These are phyloP conservation scores for Fusarium chuoi DNA, from an alignment of 2,329 filamentous ascomycete genomes.

Conservation along the genomic window DNA sequence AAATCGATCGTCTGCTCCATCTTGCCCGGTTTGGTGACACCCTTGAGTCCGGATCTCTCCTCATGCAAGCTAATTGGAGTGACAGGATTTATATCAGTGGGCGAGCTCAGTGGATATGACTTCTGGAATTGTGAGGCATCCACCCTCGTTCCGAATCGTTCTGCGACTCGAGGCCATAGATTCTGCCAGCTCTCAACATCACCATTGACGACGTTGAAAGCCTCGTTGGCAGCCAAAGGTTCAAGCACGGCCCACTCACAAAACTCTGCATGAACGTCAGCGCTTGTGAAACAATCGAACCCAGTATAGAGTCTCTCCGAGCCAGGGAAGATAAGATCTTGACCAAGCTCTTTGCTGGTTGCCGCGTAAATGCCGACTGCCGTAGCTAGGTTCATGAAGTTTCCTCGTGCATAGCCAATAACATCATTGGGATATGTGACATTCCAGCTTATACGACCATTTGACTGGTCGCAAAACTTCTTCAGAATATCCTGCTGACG, in stretches of 20 bases:
- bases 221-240: neutral
- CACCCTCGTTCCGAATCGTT: neutral
- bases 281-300: neutral
- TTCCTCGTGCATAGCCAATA: constrained; percentile 15
- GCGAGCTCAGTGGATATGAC: neutral
- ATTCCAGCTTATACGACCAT: neutral
- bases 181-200: constrained; percentile 15
- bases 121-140: neutral
- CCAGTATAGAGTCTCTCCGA: neutral
- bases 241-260: constrained; percentile 8
- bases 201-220: constrained; percentile 10
- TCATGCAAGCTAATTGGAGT: neutral
- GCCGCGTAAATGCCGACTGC: constrained; percentile 4
- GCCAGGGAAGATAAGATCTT: neutral
- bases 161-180: neutral
- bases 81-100: neutral
- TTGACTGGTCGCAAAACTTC: neutral
- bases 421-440: constrained; percentile 20
- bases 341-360: neutral
- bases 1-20: neutral
- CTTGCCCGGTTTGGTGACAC: neutral
- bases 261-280: neutral
- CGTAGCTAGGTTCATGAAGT: constrained; percentile 21
- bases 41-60: neutral
- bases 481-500: constrained; percentile 8